These are phyloP conservation scores for Chalciporus pseudorubinellus DNA, from an alignment of 768 basidiomycete species.

Conservation along the genomic window DNA sequence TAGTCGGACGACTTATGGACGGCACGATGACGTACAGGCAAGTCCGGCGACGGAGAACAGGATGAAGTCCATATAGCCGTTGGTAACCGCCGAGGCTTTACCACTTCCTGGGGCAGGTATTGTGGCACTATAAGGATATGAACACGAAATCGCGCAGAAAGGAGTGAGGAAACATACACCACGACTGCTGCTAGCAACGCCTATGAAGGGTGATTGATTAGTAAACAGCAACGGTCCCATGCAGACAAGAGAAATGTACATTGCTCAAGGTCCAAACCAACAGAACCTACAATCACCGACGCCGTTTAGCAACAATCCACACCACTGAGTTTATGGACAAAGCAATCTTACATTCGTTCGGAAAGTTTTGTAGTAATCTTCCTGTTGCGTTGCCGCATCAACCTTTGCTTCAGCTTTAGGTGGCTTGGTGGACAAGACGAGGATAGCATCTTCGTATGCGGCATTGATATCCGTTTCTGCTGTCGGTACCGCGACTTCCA, in stretches of 20 bases:
- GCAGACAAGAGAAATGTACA: conserved; percentile 41
- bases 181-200: conserved; percentile 73
- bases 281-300: conserved; percentile 50
- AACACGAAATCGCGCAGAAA: conserved; percentile 1
- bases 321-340: neutral
- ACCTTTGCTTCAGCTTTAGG: conserved; percentile 66
- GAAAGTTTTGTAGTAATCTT: conserved; percentile 87
- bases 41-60: conserved; percentile 86
- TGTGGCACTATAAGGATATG: conserved; percentile 23
- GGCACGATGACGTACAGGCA: conserved; percentile 58
- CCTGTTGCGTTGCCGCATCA: conserved; percentile 62
- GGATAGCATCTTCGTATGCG: conserved; percentile 88
- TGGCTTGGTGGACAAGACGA: conserved; percentile 73
- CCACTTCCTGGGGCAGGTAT: conserved; percentile 49
- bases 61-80: conserved; percentile 87
- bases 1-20: neutral
- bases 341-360: conserved; percentile 67
- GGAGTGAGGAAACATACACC: conserved; percentile 48
- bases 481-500: conserved; percentile 83
- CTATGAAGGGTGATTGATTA: conserved; percentile 33
- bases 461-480: conserved; percentile 87
- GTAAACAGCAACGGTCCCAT: conserved; percentile 2
- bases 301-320: conserved; percentile 11
- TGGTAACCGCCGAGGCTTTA: conserved; percentile 55
- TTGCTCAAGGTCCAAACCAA: conserved; percentile 89